A percentile compares a stretch with the other conserved stretches of the same genome.
Evolutionary conservation across 495 filamentous ascomycete genomes (phyloP).

Genomic region (Tuber borchii): DNA sequence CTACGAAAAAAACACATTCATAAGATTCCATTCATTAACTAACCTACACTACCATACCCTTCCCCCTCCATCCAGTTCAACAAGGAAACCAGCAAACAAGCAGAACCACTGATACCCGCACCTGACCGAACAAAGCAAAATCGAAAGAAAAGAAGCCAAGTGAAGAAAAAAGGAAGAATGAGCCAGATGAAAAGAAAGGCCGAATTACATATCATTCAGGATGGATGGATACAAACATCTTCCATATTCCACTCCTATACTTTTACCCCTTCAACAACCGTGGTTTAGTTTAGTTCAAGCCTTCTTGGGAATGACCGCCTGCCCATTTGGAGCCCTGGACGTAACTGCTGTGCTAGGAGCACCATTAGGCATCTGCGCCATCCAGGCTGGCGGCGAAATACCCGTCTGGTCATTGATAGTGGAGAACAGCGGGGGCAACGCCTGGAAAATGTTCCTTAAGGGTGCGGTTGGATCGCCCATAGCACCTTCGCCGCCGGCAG

Average conservation of each 20-base stretch:
- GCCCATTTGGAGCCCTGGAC: background rate
- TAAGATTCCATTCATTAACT: background rate
- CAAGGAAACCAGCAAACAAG: background rate
- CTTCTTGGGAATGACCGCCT: background rate
- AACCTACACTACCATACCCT: background rate
- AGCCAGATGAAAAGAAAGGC: background rate
- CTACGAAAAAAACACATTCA: background rate
- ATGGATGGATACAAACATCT: background rate
- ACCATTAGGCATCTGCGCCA: slow-evolving; percentile 26
- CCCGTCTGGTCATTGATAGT: slow-evolving; percentile 83
- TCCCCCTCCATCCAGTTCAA: background rate
- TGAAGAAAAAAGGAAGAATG: background rate
- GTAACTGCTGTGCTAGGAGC: background rate
- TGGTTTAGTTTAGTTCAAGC: background rate
- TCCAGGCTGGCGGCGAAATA: slow-evolving; percentile 65
- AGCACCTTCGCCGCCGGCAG: slow-evolving; percentile 40
- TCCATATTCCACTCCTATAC: background rate
- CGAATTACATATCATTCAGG: background rate
- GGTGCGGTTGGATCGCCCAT: slow-evolving; percentile 48
- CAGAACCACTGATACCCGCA: background rate
- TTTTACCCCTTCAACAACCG: background rate
- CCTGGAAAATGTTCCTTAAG: slow-evolving; percentile 62
- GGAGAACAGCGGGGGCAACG: slow-evolving; percentile 66
- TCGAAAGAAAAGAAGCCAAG: background rate
- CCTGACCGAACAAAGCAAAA: background rate